Conservation (phyloP, 495 filamentous ascomycete genomes). For the Talaromyces wortmannii region DNA sequence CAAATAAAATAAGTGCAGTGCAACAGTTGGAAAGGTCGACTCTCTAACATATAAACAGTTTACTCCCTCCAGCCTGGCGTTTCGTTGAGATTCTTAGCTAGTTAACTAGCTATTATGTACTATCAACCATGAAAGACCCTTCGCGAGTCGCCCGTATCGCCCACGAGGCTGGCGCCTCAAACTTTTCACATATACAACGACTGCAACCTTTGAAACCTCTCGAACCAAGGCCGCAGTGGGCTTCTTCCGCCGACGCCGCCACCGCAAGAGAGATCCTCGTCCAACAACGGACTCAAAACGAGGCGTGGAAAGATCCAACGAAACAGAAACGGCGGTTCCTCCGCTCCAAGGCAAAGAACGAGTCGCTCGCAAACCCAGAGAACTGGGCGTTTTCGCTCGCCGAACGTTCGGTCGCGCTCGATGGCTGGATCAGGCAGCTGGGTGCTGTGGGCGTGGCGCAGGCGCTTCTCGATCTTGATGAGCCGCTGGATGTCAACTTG, state of each 20-base stretch:
- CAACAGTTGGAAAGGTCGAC: no score
- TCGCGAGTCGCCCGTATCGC: neutral
- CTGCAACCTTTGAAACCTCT: neutral
- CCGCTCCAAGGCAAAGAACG: neutral
- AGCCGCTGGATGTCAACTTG: neutral
- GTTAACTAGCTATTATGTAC: neutral
- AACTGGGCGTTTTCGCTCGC: neutral
- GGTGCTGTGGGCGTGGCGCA: neutral
- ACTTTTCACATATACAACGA: neutral
- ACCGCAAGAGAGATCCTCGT: neutral
- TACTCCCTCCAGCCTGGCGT: no score
- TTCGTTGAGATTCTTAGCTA: no score
- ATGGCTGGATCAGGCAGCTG: neutral
- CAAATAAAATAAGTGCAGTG: no score
- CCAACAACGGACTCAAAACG: neutral
- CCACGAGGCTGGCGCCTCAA: neutral
- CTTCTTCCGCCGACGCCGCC: neutral
- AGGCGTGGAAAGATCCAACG: neutral
- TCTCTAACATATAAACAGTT: no score
- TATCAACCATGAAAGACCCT: neutral
- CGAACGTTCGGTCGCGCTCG: neutral
- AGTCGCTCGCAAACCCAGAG: neutral
- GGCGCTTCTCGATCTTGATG: neutral
- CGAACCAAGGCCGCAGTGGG: neutral
- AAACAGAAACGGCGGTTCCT: neutral